Evolutionary conservation across 805 yeast species (phyloP), one percentile per base, ranked within the genome.

Genomic region (Hemisphaericaspora nanyangensis): DNA sequence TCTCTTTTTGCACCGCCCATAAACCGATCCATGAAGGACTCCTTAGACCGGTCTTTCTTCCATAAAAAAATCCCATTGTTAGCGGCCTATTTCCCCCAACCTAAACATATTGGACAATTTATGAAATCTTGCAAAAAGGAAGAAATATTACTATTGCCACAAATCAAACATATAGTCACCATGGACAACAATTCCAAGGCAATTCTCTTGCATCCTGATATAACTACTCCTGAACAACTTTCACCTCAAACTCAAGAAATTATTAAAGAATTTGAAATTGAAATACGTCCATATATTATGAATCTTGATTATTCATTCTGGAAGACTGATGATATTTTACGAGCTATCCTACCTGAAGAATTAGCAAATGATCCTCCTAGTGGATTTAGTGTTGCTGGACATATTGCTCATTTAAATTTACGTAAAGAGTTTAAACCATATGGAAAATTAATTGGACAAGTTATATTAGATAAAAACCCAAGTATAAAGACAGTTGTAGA

Each of bases 301-400:
- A 40, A 55, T 7, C 52, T 93, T 36, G 82, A 71, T 45, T 93
- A 93, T 56, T 72, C 78, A 35, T 86, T 78, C 59, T 93, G 98
- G 98, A 80, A 79, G 48, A 72, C 90, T 0, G 99, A 95, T 40
- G 96, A 93, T 49, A 83, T 93, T 12, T 66, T 93, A 28, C 68
- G 71, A 32, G 76, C 95, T 0, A 76, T 89, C 3, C 60, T 93
- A 32, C 99, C 99, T 0, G 82, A 76, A 32, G 70, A 79, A 15
- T 59, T 79, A 16, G 61, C 77, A 6, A 81, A 76, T 30, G 95
- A 88, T 40, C 69, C 83, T 7, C 99, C 99, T 1, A 72, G 93
- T 1, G 95, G 98, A 0, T 93, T 85, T 58, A 86, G 98, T 1
- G 79, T 80, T 27, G 95, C 95, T 0, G 99, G 99, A 0, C 98